Evolutionary conservation across 2,329 filamentous ascomycete species (phyloP), one percentile per base, ranked within the genome.

Genomic region (Colletotrichum sp.): DNA sequence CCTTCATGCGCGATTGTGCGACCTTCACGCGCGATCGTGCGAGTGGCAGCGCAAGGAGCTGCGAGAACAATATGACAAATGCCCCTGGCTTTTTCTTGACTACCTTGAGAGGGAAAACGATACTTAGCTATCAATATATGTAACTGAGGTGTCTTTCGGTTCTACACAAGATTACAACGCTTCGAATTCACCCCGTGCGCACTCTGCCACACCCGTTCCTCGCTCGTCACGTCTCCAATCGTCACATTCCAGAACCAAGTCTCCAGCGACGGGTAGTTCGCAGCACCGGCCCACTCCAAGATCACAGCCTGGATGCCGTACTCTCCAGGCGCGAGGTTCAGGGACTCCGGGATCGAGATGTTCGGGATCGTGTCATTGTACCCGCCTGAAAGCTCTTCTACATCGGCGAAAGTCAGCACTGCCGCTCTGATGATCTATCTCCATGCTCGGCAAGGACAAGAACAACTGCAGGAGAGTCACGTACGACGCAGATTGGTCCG

Each of bases 201-300:
- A 1, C 21, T 28, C 26, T 59, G 55, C 55, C 57, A 71, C 26
- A 66, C 62, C 26, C 32, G 69, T 24, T 71, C 69, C 36, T 55
- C 62, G 60, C 60, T 71, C 26, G 69, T 71, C 9, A 21, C 36
- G 15, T 71, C 69, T n/a, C 69, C 62, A 28, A 71, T 36, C 26
- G 69, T 71, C 8, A 71, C 44, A 32, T 71, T 59, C 69, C 69
- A 71, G 52, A 59, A 71, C 36, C 44, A 71, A 32, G 69, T 65
- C 60, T 71, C 69, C 26, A 71, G 21, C 21, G 10, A 30, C 30
- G 60, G 69, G 1, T 4, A 8, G 12, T 34, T 26, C 18, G 16
- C 15, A 18, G 16, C 39, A 13, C 60, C 28, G 10, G 15, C 12
- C 39, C 52, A 71, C 18, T 52, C 28, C 59, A 71, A 15, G 10